A percentile compares a stretch with the other conserved stretches of the same genome.
Conservation (phyloP, 2,329 filamentous ascomycete genomes). For the Penicillium sp. region DNA sequence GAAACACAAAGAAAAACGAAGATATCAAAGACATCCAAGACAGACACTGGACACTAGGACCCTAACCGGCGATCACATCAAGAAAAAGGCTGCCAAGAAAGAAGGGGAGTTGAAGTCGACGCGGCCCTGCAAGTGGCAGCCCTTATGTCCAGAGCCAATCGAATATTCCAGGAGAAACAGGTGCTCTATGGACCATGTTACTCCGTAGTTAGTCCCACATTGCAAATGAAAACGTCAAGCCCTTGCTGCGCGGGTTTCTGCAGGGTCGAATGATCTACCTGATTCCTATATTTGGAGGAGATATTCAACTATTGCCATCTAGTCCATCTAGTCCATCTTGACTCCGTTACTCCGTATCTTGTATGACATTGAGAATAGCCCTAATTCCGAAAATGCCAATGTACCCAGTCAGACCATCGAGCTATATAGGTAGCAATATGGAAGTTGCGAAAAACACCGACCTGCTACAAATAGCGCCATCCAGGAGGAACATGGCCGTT, state of each 20-base stretch:
- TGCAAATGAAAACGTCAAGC: neutral
- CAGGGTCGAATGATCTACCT: slow-evolving; percentile 4
- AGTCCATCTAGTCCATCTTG: neutral
- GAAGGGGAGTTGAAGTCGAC: slow-evolving; percentile 3
- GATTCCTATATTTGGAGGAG: neutral
- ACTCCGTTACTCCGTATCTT: neutral
- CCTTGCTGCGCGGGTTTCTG: slow-evolving; percentile 7
- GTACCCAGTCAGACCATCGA: neutral
- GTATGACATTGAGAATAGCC: neutral
- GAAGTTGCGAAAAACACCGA: neutral
- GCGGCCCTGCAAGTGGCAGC: slow-evolving; percentile 3
- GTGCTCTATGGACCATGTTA: neutral
- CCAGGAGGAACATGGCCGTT: neutral
- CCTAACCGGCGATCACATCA: neutral
- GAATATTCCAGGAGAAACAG: neutral
- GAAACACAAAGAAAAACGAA: neutral
- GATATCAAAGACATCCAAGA: neutral
- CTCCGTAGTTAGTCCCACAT: neutral
- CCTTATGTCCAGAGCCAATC: neutral
- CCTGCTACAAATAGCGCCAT: neutral
- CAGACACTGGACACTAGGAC: neutral
- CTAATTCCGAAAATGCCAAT: neutral
- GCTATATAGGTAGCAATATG: neutral
- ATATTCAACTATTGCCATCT: neutral
- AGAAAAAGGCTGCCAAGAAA: slow-evolving; percentile 9